Evolutionary conservation across 768 basidiomycete species (phyloP).

Genomic region (Artomyces pyxidatus): DNA sequence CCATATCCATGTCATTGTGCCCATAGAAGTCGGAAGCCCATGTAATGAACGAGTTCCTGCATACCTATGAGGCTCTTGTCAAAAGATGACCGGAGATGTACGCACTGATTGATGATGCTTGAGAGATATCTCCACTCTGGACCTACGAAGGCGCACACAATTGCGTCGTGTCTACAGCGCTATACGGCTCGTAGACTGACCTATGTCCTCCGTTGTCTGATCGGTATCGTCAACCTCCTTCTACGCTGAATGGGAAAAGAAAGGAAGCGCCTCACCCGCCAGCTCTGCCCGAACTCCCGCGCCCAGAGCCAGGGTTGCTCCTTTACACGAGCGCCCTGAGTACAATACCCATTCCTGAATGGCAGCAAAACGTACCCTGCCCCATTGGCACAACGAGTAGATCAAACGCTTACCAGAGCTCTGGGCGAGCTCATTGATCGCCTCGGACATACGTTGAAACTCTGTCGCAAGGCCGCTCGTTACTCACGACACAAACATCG

Average conservation of each 20-base stretch:
- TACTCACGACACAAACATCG: background rate
- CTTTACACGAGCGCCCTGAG: background rate
- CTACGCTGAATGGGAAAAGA: no score
- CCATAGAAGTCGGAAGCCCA: conserved; percentile 62
- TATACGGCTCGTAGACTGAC: no score
- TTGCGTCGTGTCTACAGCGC: no score
- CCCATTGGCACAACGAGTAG: conserved; percentile 64
- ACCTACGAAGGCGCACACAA: no score
- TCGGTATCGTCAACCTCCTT: background rate
- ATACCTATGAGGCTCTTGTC: background rate
- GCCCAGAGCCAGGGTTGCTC: conserved; percentile 66
- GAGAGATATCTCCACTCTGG: conserved; percentile 44
- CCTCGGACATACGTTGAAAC: conserved; percentile 52
- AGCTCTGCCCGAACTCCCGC: conserved; percentile 45
- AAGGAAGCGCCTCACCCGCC: conserved; percentile 37
- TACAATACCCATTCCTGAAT: background rate
- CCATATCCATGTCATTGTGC: conserved; percentile 64
- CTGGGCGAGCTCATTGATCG: conserved; percentile 42
- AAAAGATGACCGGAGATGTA: conserved; percentile 26
- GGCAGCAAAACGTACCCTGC: conserved; percentile 22
- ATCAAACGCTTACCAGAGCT: conserved; percentile 40
- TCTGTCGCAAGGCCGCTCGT: conserved; percentile 27
- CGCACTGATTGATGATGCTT: conserved; percentile 36
- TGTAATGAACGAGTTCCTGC: conserved; percentile 57
- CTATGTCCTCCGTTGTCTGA: conserved; percentile 45